Conservation (phyloP, 2,329 filamentous ascomycete species). For the Pyrenochaeta sp. region DNA sequence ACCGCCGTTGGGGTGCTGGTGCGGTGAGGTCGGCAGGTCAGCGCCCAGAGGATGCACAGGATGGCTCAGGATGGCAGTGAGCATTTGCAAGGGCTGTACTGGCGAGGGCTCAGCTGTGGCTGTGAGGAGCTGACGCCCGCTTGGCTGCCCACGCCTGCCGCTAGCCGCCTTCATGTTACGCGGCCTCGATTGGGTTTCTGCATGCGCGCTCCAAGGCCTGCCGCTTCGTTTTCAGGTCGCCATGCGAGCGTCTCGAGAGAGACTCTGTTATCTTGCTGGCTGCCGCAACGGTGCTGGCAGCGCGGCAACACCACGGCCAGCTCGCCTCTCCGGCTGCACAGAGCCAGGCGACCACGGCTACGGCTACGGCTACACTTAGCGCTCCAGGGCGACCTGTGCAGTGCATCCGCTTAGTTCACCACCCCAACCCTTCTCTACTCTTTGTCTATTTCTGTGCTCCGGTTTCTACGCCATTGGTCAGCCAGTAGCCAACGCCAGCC, state of each 20-base stretch:
- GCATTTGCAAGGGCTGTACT: conserved; percentile 10
- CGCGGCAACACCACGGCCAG: no score
- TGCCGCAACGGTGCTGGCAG: no score
- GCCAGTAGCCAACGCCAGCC: conserved; percentile 20
- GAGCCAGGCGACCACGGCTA: no score
- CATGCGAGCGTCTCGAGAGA: no score
- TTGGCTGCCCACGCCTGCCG: conserved; percentile 19
- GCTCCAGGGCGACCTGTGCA: conserved; percentile 20
- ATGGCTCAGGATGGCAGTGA: no score
- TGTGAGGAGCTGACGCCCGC: conserved; percentile 23
- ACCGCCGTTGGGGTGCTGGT: conserved; percentile 13
- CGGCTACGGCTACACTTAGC: conserved; percentile 16
- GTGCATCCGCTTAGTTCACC: conserved; percentile 25
- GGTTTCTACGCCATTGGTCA: conserved; percentile 26
- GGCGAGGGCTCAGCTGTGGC: conserved; percentile 18
- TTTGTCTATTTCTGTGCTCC: conserved; percentile 25
- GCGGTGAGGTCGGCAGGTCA: conserved; percentile 13
- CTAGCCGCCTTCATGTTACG: conserved; percentile 21
- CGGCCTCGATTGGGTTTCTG: conserved; percentile 5
- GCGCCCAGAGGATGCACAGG: conserved; percentile 23
- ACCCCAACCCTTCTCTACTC: conserved; percentile 20
- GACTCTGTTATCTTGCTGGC: no score
- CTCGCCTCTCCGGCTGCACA: no score
- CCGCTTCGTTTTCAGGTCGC: not conserved
- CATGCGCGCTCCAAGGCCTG: not conserved